Evolutionary conservation across 2,329 filamentous ascomycete genomes (phyloP).

Genomic region (Aureobasidium sp.): DNA sequence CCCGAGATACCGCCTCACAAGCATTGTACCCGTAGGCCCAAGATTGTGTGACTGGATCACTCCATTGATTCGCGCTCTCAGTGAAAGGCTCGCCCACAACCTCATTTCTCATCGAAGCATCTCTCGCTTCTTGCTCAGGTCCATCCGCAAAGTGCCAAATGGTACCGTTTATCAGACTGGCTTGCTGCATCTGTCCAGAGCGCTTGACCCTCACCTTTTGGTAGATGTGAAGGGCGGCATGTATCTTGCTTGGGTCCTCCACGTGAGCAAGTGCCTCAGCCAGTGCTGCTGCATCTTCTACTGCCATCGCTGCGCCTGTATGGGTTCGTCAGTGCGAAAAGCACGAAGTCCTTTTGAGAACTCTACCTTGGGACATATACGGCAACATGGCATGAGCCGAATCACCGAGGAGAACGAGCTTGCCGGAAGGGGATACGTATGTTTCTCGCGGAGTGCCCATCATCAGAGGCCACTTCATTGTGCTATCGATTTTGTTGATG

Average conservation of each 20-base stretch:
- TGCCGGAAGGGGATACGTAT: too few relatives aligned
- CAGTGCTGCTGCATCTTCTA: neutral
- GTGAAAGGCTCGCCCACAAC: slow-evolving; percentile 32
- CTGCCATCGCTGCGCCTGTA: neutral
- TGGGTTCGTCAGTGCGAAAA: too few relatives aligned
- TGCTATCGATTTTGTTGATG: too few relatives aligned
- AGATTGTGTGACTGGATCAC: too few relatives aligned
- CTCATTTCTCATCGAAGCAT: slow-evolving; percentile 23
- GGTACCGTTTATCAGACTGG: neutral
- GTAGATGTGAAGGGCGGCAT: neutral
- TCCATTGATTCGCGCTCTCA: slow-evolving; percentile 44
- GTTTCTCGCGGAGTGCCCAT: too few relatives aligned
- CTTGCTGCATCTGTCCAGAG: neutral
- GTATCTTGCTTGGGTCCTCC: neutral
- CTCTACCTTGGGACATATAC: too few relatives aligned
- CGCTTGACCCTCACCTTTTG: neutral
- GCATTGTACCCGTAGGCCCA: too few relatives aligned
- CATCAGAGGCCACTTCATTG: too few relatives aligned
- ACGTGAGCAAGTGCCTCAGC: neutral
- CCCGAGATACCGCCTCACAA: too few relatives aligned
- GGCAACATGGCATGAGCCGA: too few relatives aligned
- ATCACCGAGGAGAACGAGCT: too few relatives aligned
- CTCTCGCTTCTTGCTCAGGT: neutral
- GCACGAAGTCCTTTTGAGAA: too few relatives aligned
- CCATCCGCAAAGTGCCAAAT: slow-evolving; percentile 6